Percentiles rank a stretch among this genome's conserved stretches.
phyloP scores from a whole-genome alignment of 176 grass and related monocot species.

The Zoysia japonica region DNA sequence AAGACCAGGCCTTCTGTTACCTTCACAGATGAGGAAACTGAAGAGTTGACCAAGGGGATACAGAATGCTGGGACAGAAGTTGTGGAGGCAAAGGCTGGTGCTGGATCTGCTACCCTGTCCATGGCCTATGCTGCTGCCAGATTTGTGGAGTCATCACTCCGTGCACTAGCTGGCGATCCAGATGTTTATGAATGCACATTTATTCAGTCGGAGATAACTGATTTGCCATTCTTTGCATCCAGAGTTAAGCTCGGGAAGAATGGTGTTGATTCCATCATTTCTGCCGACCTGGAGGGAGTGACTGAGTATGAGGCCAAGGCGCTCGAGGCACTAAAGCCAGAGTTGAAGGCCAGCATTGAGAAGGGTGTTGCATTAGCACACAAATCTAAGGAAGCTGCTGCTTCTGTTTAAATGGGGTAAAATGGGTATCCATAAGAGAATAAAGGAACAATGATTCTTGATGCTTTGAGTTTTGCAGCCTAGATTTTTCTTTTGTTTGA shows the following conservation, averaged over 20 bases:
- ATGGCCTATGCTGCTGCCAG: constrained; percentile 84
- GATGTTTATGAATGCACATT: constrained; percentile 89
- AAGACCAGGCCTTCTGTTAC: constrained; percentile 65
- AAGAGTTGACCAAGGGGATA: constrained; percentile 70
- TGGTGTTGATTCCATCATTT: constrained; percentile 61
- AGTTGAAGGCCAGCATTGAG: constrained; percentile 82
- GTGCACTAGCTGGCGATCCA: constrained; percentile 60
- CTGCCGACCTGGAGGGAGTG: constrained; percentile 58
- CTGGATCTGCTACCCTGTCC: constrained; percentile 77
- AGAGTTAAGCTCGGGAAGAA: constrained; percentile 80
- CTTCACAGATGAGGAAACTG: constrained; percentile 66
- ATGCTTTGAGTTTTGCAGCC: constrained; percentile 55
- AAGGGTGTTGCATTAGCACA: constrained; percentile 61
- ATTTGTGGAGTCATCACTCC: constrained; percentile 73
- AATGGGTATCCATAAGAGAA: constrained; percentile 22
- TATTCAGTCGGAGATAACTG: constrained; percentile 64
- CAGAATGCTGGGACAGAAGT: constrained; percentile 85
- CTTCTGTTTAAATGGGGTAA: constrained; percentile 52
- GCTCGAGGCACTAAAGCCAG: constrained; percentile 65
- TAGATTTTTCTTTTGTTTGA: constrained; percentile 29
- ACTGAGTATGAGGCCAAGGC: constrained; percentile 68
- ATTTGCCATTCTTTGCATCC: constrained; percentile 78
- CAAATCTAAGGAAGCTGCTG: constrained; percentile 52
- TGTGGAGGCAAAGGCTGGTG: constrained; percentile 80
- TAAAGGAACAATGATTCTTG: constrained; percentile 23